Base-by-base conservation (phyloP, 805 yeast genomes). In the Yarrowia sp. region DNA sequence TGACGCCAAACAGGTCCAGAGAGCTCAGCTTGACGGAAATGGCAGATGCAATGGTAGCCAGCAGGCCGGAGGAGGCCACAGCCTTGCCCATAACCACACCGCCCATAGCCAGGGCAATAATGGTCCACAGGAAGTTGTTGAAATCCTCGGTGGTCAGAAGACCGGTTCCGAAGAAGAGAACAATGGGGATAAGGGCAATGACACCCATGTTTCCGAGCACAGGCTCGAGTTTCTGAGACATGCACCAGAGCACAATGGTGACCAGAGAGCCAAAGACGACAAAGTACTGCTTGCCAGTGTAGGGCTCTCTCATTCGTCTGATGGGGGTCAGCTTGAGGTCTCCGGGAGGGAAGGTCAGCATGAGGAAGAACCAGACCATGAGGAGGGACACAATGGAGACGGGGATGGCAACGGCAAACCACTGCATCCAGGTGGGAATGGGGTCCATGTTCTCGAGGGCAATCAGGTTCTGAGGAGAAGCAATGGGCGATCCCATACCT, bases 401-500 rank as follows among this genome's bases (percentile, higher is more conserved):
- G 0, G 99, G 99, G 19, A 93, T 78, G 0, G 97, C 86, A 55
- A 94, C 85, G 9, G 88, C 86, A 77, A 94, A 95, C 99, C 99
- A 94, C 75, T 91, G 90, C 12, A 88, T 87, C 99, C 99, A 94
- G 58, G 89, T 86, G 0, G 88, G 87, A 68, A 84, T 87, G 1
- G 96, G 97, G 68, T 82, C 83, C 98, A 94, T 94, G 72, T 88
- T 81, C 68, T 91, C 93, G 63, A 94, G 83, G 1, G 97, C 97
- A 73, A 94, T 87, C 70, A 94, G 91, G 77, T 94, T 94, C 76
- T 94, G 99, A 1, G 99, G 99, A 2, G 97, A 91, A 0, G 98
- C 93, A 74, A 94, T 94, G 9, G 99, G 99, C 4, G 97, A 91
- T 0, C 97, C 89, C 96, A 93, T 94, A 71, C 99, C 99, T 24